Conservation (phyloP, 441 rosid species). For the Capsella rubella region DNA sequence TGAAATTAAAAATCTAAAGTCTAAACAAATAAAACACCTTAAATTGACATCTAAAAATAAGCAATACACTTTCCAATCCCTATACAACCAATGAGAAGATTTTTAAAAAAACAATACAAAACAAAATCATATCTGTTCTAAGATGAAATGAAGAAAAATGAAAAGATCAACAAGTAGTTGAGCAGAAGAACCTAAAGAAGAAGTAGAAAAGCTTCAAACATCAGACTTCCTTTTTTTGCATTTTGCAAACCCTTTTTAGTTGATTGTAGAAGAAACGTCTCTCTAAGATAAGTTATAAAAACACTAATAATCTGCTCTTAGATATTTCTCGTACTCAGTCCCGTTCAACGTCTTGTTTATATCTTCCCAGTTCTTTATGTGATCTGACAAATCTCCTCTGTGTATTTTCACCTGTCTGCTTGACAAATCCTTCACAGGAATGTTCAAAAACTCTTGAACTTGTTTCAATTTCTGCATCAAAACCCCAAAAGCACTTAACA, state of each 20-base stretch:
- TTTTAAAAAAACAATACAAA: background rate
- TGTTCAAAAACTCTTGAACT: conserved; percentile 73
- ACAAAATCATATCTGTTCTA: conserved; percentile 8
- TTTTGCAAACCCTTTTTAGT: conserved; percentile 17
- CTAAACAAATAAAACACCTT: background rate
- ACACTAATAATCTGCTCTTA: conserved; percentile 61
- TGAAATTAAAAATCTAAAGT: background rate
- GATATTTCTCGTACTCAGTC: conserved; percentile 70
- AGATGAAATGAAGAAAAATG: background rate
- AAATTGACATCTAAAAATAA: background rate
- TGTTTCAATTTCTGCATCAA: conserved; percentile 74
- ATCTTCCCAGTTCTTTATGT: conserved; percentile 83
- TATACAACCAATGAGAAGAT: conserved; percentile 33
- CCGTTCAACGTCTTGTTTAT: conserved; percentile 69
- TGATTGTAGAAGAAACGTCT: background rate
- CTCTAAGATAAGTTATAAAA: background rate
- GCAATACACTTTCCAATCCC: conserved; percentile 11
- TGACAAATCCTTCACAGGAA: conserved; percentile 65
- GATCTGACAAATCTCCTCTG: conserved; percentile 68
- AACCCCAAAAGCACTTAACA: background rate
- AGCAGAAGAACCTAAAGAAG: conserved; percentile 26
- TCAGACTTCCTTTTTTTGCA: conserved; percentile 16
- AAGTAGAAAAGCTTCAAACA: conserved; percentile 16
- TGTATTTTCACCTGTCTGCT: conserved; percentile 95
- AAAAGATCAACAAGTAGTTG: conserved; percentile 33